Conservation (phyloP, 192 early-diverging fungal species). For the Backusella sp. region DNA sequence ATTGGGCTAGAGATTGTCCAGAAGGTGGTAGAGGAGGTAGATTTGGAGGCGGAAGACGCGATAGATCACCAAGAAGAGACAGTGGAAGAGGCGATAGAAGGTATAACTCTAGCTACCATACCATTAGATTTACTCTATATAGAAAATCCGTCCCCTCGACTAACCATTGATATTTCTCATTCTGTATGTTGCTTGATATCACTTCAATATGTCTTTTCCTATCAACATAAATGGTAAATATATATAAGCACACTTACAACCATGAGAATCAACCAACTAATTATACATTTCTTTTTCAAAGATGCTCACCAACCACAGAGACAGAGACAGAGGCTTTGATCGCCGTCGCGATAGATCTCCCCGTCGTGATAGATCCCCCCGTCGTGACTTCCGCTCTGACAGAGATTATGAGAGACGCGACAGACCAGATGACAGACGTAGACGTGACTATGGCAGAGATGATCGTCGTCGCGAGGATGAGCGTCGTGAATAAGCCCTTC, state of each 20-base stretch:
- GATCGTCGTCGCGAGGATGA: background rate
- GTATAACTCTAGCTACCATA: conserved; percentile 6
- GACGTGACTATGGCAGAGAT: background rate
- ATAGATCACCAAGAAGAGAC: conserved; percentile 20
- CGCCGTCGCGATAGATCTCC: conserved; percentile 13
- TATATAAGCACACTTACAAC: too few species aligned
- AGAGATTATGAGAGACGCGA: background rate
- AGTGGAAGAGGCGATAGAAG: conserved; percentile 23
- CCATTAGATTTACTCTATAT: too few species aligned
- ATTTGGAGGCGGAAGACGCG: conserved; percentile 8
- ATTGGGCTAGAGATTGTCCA: conserved; percentile 50
- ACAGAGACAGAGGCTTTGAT: conserved; percentile 11
- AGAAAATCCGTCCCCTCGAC: too few species aligned
- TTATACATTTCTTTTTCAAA: too few species aligned
- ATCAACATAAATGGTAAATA: too few species aligned
- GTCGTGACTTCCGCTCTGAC: background rate
- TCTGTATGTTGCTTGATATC: background rate
- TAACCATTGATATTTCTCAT: background rate
- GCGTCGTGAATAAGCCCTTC: background rate
- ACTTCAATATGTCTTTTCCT: too few species aligned
- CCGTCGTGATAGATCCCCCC: conserved; percentile 9
- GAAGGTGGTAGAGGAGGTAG: conserved; percentile 16
- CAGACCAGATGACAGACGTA: background rate
- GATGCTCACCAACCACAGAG: too few species aligned
- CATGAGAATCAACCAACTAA: too few species aligned